Conservation (phyloP, 352 stramenopile genomes). For the Phytophthora sojae region DNA sequence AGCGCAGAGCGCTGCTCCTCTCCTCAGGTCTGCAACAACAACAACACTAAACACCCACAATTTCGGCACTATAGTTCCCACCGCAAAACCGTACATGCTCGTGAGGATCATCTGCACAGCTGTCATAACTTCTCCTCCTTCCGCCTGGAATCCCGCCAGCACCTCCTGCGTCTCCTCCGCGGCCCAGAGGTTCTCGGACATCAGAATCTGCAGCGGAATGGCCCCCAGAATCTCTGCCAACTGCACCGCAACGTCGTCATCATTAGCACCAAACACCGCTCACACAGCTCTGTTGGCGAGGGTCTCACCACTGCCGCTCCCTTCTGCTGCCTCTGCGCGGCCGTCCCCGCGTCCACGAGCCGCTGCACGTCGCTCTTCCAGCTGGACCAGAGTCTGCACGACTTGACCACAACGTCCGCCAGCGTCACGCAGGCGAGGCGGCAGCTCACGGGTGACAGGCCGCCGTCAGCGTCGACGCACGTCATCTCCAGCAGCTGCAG, state of each 20-base stretch:
- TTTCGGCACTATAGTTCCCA: not conserved
- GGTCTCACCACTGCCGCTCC: slow-evolving; percentile 46
- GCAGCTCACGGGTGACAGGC: slow-evolving; percentile 41
- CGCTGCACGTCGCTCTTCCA: slow-evolving; percentile 63
- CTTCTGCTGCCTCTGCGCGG: slow-evolving; percentile 36
- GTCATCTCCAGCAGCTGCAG: slow-evolving; percentile 49
- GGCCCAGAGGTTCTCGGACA: slow-evolving; percentile 33
- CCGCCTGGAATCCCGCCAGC: slow-evolving; percentile 45
- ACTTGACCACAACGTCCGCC: slow-evolving; percentile 61
- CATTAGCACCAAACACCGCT: not conserved
- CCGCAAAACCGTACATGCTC: slow-evolving; percentile 42
- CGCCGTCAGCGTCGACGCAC: slow-evolving; percentile 28
- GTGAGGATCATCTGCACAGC: slow-evolving; percentile 51
- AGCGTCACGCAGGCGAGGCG: slow-evolving; percentile 60
- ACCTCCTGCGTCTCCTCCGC: slow-evolving; percentile 35
- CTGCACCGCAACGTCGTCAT: slow-evolving; percentile 26
- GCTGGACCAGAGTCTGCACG: slow-evolving; percentile 40
- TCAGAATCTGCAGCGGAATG: slow-evolving; percentile 58
- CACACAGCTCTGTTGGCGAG: not conserved
- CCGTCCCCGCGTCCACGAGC: slow-evolving; percentile 50
- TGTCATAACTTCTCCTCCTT: slow-evolving; percentile 51
- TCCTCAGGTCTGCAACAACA: slow-evolving; percentile 42
- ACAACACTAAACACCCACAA: not conserved
- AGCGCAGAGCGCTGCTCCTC: slow-evolving; percentile 54
- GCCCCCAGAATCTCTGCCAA: slow-evolving; percentile 55